These are phyloP conservation scores for Aspergillus texensis DNA, from an alignment of 2,329 filamentous ascomycete species.

Conservation along the genomic window DNA sequence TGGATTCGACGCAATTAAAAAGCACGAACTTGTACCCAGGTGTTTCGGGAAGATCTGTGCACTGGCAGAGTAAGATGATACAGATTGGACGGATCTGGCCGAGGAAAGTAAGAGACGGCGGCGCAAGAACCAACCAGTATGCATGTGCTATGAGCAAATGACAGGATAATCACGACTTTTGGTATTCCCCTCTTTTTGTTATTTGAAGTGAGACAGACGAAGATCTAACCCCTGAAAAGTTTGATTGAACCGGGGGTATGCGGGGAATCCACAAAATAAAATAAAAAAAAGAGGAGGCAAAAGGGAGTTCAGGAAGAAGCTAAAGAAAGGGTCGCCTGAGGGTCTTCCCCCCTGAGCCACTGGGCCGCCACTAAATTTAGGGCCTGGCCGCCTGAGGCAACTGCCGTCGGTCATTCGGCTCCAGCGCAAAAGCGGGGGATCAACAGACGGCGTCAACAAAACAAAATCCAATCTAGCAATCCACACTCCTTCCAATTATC, in stretches of 20 bases:
- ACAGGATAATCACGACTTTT: not conserved
- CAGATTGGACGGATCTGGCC: slow-evolving; percentile 28
- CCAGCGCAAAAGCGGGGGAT: slow-evolving; percentile 33
- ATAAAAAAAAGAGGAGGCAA: slow-evolving; percentile 16
- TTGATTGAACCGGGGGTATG: slow-evolving; percentile 7
- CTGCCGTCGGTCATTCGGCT: slow-evolving; percentile 18
- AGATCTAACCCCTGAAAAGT: slow-evolving; percentile 15
- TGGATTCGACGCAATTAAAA: slow-evolving; percentile 26
- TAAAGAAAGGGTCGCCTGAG: slow-evolving; percentile 3
- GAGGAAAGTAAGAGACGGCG: slow-evolving; percentile 37
- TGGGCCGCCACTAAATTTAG: not conserved
- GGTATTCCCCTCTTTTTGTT: not conserved
- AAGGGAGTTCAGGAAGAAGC: slow-evolving; percentile 4
- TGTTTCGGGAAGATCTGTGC: slow-evolving; percentile 24
- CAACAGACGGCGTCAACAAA: slow-evolving; percentile 12
- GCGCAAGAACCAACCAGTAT: slow-evolving; percentile 30
- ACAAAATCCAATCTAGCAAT: slow-evolving; percentile 1
- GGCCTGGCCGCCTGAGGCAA: slow-evolving; percentile 9
- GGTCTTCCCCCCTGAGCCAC: not conserved
- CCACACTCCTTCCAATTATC: not conserved
- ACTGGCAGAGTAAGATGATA: slow-evolving; percentile 18
- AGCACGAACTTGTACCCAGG: slow-evolving; percentile 22
- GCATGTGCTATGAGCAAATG: slow-evolving; percentile 36
- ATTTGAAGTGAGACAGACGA: slow-evolving; percentile 6
- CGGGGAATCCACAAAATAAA: slow-evolving; percentile 12